Percentiles rank a stretch among this genome's conserved stretches.
These are phyloP conservation scores for Scolecobasidium constrictum DNA, from an alignment of 2,329 filamentous ascomycete genomes.

Conservation along the genomic window DNA sequence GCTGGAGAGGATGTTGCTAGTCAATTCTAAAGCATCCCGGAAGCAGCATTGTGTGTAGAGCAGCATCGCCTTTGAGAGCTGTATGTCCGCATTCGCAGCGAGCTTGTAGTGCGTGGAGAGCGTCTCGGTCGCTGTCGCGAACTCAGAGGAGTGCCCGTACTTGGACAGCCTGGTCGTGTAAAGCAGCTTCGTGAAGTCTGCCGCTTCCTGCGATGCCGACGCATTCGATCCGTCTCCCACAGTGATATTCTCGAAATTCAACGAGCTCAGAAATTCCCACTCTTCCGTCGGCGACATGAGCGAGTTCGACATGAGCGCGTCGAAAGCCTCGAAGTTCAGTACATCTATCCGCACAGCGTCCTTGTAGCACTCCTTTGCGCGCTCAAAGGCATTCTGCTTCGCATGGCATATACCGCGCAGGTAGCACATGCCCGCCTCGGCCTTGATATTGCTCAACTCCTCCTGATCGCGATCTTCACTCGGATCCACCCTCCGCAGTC, in stretches of 20 bases:
- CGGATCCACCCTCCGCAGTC: conserved; percentile 41
- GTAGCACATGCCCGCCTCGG: conserved; percentile 97
- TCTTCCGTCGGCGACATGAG: conserved; percentile 84
- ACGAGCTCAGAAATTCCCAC: conserved; percentile 74
- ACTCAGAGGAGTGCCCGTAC: conserved; percentile 76
- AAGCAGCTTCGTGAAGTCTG: conserved; percentile 88
- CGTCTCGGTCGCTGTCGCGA: conserved; percentile 77
- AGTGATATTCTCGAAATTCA: conserved; percentile 79
- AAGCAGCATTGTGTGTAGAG: conserved; percentile 93
- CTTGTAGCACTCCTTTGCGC: conserved; percentile 97
- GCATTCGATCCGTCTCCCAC: conserved; percentile 36
- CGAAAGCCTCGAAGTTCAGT: conserved; percentile 96
- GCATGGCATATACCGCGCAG: conserved; percentile 87
- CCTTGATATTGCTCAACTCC: conserved; percentile 64
- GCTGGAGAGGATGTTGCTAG: conserved; percentile 66
- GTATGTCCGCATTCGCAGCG: conserved; percentile 73
- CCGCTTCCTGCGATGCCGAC: conserved; percentile 69
- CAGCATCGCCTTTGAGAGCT: conserved; percentile 81
- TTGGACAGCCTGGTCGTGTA: conserved; percentile 95
- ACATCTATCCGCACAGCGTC: conserved; percentile 94
- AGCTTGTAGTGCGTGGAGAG: conserved; percentile 91
- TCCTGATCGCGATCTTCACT: conserved; percentile 56
- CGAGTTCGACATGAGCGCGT: conserved; percentile 94
- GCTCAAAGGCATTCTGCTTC: conserved; percentile 93
- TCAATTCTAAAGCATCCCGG: conserved; percentile 73